Conservation (phyloP, 352 stramenopile species). For the Phytophthora fragariaefolia region DNA sequence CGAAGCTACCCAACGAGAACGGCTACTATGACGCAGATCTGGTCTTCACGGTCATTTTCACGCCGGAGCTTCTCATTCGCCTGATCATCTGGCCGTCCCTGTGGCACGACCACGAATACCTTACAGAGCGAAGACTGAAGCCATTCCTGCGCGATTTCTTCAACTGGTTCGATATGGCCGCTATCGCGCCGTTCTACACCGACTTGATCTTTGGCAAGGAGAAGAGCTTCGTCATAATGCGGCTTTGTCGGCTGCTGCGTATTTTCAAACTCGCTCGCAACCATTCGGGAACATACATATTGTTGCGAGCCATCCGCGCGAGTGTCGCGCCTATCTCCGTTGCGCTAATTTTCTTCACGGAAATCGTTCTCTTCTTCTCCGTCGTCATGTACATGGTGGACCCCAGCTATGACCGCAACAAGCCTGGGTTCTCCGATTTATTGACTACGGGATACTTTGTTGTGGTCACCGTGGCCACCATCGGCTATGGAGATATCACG, state of each 20-base stretch:
- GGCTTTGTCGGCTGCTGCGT: slow-evolving; percentile 70
- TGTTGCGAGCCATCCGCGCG: slow-evolving; percentile 71
- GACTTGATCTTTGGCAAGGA: slow-evolving; percentile 75
- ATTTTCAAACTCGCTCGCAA: slow-evolving; percentile 85
- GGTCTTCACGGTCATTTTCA: slow-evolving; percentile 81
- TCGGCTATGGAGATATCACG: slow-evolving; percentile 82
- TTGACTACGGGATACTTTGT: slow-evolving; percentile 82
- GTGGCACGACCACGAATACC: slow-evolving; percentile 75
- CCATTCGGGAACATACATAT: slow-evolving; percentile 80
- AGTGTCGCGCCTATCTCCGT: slow-evolving; percentile 83
- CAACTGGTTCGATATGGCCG: slow-evolving; percentile 84
- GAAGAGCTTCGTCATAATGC: slow-evolving; percentile 79
- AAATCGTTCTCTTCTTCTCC: slow-evolving; percentile 84
- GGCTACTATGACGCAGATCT: slow-evolving; percentile 70
- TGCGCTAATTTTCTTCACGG: slow-evolving; percentile 81
- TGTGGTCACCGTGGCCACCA: slow-evolving; percentile 77
- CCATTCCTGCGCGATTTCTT: slow-evolving; percentile 79
- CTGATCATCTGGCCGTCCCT: slow-evolving; percentile 78
- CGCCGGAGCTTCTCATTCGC: slow-evolving; percentile 68
- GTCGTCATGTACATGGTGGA: slow-evolving; percentile 86
- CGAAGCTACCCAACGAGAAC: slow-evolving; percentile 49
- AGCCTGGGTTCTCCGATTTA: slow-evolving; percentile 72
- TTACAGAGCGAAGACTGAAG: slow-evolving; percentile 65
- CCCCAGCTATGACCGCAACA: slow-evolving; percentile 67
- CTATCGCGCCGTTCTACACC: slow-evolving; percentile 77